Evolutionary conservation across 139 green algal species (phyloP), one percentile per base, ranked within the genome.

Genomic region (Tetradesmus obliquus): DNA sequence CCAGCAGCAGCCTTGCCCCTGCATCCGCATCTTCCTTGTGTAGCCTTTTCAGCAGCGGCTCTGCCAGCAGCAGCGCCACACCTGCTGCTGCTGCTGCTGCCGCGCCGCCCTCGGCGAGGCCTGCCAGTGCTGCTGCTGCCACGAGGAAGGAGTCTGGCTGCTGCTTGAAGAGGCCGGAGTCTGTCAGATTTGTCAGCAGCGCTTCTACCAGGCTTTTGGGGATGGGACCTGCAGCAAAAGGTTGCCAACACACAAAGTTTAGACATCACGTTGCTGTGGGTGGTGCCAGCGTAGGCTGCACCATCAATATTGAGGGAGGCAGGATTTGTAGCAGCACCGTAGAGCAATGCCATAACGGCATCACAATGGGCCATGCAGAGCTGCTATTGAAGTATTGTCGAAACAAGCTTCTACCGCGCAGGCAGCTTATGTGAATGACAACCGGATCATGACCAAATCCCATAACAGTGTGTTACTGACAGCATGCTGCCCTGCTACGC

Each of bases 21-120:
- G 19, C 58, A 5, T 91, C 88, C 2, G 88, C 88, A 85, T 91
- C 88, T 5, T 87, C 88, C 7, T 55, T 79, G 13, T 71, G 76
- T 3, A 91, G 9, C 88, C 85, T 76, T 4, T 55, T 51, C n/a
- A 86, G 74, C 32, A 80, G n/a, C 55, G 57, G 51, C 58, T 87
- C 79, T 0, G 24, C 66, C 24, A 86, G 45, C 88, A 91, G 57
- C 58, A 79, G 55, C 53, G 5, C 81, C 45, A 66, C 7, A 7
- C 53, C 32, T 83, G 79, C 79, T 5, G 22, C 9, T 55, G 79
- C 79, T 83, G 79, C 79, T 45, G 79, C 19, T 19, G 15, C 20
- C 22, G 79, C 32, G 24, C 79, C 32, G 24, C 32, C 8, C 20
- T 80, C 45, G 32, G 58, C 53, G 19, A 58, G n/a, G 12, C 60